Percentiles rank a stretch among this genome's conserved stretches.
phyloP scores from a whole-genome alignment of 192 early-diverging fungal species.

The Coemansia sp. region DNA sequence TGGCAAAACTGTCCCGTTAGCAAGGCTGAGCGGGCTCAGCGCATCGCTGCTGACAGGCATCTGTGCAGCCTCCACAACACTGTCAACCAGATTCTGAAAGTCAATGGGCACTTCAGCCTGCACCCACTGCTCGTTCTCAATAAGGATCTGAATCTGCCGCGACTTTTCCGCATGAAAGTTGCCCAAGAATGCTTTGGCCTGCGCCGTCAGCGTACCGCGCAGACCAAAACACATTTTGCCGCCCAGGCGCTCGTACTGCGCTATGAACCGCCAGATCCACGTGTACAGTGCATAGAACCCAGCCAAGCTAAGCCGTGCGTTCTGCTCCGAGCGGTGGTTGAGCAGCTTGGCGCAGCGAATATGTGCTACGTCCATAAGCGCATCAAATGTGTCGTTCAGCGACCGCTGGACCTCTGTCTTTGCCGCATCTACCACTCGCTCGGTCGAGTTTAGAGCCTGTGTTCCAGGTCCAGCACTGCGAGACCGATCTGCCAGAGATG shows the following conservation, averaged over 20 bases:
- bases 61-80: constrained; percentile 60
- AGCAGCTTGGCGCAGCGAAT: constrained; percentile 85
- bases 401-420: constrained; percentile 60
- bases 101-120: constrained; percentile 91
- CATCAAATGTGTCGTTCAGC: constrained; percentile 71
- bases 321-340: constrained; percentile 84
- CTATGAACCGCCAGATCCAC: constrained; percentile 81
- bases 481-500: background rate
- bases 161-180: constrained; percentile 94
- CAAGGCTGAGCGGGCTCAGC: constrained; percentile 6
- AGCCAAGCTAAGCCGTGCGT: constrained; percentile 78
- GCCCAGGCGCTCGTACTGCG: constrained; percentile 72
- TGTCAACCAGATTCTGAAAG: constrained; percentile 83
- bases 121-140: constrained; percentile 97
- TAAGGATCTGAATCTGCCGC: constrained; percentile 79
- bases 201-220: constrained; percentile 81
- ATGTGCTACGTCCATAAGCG: constrained; percentile 83
- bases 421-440: constrained; percentile 1
- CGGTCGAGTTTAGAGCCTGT: background rate
- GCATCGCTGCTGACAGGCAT: background rate
- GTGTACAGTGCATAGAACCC: constrained; percentile 85
- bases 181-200: constrained; percentile 87
- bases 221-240: constrained; percentile 89
- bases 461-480: background rate
- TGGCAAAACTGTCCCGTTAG: background rate